Base-by-base conservation (phyloP, 768 basidiomycete genomes). In the Mycena chlorophos region DNA sequence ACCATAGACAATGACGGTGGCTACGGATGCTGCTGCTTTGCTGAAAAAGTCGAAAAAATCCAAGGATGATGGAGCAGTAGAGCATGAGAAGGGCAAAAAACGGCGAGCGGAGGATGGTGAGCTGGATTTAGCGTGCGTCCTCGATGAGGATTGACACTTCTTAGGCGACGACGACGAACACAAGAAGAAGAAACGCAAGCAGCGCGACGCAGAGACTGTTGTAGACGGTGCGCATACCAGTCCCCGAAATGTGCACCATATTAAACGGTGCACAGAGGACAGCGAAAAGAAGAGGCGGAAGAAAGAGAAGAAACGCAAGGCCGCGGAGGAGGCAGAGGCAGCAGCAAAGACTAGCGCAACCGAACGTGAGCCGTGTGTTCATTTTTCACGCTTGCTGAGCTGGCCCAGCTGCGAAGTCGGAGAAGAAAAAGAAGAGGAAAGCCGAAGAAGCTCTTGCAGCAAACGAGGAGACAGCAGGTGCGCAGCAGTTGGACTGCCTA, bases 201-300 rank as follows among this genome's bases (percentile, higher is more conserved):
- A 54, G 5, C 51, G 55, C 26, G 28, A 46, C 19, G 58, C 43
- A 26, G 69, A 71, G 70, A 61, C 77, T 76, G 63, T 73, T 72
- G 56, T 19, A 27, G 70, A 77, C 27, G 66, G 65, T 17, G 72
- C 61, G 39, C 60, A 63, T 3, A 17, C 17, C 31, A 34, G 8
- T 17, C 30, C 37, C 45, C 25, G 52, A 60, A 22, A n/a, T 25
- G 46, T 13, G 12, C 20, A 28, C 47, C 22, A 52, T n/a, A 20
- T 12, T 23, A 30, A 51, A 43, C 31, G 26, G 17, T 51, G 26
- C 49, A 38, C n/a, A 17, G 49, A 48, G 37, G 47, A 39, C 22
- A 58, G 64, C 27, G 66, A 67, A 57, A 63, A 70, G 63, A 70
- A 74, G 51, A 77, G 75, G 65, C 75, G 72, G 57, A 75, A 75